Base-by-base conservation (phyloP, 2,329 filamentous ascomycete genomes). In the Cercospora nicotianae region DNA sequence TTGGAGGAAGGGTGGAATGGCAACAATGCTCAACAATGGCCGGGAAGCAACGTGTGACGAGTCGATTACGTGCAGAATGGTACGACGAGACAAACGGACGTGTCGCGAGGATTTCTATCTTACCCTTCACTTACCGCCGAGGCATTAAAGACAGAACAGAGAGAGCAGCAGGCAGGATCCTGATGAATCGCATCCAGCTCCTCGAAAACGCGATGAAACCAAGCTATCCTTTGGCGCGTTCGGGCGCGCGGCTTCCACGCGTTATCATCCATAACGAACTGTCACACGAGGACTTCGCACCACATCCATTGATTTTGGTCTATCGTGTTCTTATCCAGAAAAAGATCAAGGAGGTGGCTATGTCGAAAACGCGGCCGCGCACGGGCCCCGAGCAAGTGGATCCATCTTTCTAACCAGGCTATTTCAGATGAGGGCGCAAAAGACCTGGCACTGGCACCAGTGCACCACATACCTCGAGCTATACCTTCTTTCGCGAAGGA, bases 1-100 rank as follows among this genome's bases (percentile, higher is more conserved):
- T 83, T 98, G 65, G 94, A 97, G 79, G 94, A 98, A 80, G 93
- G 93, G 1, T 97, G 77, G 77, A 77, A 71, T 51, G 73, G 75
- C 20, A 72, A 72, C 5, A 71, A 64, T 62, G 69, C 57, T 23
- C 45, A 31, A 28, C 60, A 61, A 20, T 65, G 64, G 64, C 57
- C 64, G 3, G 64, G 64, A 13, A 60, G 64, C 48, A 65, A 65
- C 57, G 64, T 65, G 57, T 65, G 64, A 65, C 30, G 42, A 61
- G n/a, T n/a, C 12, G 48, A 20, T 20, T 30, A 36, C 12, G 42
- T 30, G 28, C 42, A 23, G 31, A 31, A 63, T 53, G 60, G 48
- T 45, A 51, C 51, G 61, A 42, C 6, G 23, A 55, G 48, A 55
- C 16, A 23, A n/a, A n/a, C 8, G 13, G 48, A 28, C 48, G 23